These are phyloP conservation scores for Cercospora sp. DNA, from an alignment of 2,329 filamentous ascomycete genomes.

Conservation along the genomic window DNA sequence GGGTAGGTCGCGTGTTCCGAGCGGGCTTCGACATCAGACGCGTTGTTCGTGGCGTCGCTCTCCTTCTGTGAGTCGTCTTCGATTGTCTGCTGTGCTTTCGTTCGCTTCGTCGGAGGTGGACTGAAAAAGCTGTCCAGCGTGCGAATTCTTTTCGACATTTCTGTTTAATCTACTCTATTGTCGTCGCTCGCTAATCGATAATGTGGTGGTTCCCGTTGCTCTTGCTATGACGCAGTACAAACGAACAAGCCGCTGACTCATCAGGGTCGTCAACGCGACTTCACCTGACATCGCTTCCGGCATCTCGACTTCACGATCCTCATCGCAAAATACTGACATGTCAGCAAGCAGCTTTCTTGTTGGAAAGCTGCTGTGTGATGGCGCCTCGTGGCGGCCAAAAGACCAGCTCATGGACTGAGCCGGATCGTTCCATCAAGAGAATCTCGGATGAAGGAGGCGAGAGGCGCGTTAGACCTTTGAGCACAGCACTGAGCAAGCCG, in stretches of 20 bases:
- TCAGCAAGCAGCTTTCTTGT: background rate
- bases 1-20: constrained; percentile 56
- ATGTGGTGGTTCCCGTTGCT: background rate
- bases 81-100: constrained; percentile 30
- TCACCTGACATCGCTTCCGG: constrained; percentile 6
- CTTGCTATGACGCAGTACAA: constrained; percentile 10
- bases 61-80: constrained; percentile 1
- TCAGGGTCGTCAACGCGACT: constrained; percentile 8
- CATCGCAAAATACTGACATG: background rate
- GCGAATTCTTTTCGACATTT: constrained; percentile 53
- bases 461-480: constrained; percentile 5
- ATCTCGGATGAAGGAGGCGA: background rate
- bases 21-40: constrained; percentile 6
- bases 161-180: background rate
- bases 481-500: constrained; percentile 13
- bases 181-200: background rate
- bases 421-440: background rate
- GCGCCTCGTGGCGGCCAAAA: constrained; percentile 14
- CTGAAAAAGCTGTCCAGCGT: constrained; percentile 71
- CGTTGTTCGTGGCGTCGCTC: constrained; percentile 4
- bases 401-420: constrained; percentile 2
- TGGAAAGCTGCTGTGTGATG: background rate
- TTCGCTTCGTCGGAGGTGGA: constrained; percentile 48
- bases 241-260: background rate
- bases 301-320: background rate